A percentile compares a stretch with the other conserved stretches of the same genome.
These are phyloP conservation scores for Fistulinella prunicolor DNA, from an alignment of 768 basidiomycete species.

Conservation along the genomic window DNA sequence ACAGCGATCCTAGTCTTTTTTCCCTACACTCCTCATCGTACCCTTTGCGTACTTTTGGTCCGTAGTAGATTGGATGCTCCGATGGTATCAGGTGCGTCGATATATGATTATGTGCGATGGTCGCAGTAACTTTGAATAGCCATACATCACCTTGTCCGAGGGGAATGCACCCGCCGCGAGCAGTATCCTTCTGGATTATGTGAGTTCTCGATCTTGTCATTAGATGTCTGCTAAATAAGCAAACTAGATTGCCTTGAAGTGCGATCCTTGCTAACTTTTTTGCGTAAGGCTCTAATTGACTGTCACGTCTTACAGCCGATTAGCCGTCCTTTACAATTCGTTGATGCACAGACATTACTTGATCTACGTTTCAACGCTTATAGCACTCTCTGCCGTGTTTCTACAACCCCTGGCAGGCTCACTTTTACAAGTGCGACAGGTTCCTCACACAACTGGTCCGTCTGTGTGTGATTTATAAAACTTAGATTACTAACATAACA, in stretches of 20 bases:
- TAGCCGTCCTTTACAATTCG: conserved; percentile 43
- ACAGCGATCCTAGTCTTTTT: conserved; percentile 45
- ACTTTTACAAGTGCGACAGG: conserved; percentile 28
- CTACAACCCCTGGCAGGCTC: conserved; percentile 58
- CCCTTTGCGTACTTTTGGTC: conserved; percentile 52
- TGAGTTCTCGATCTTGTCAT: conserved; percentile 28
- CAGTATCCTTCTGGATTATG: conserved; percentile 66
- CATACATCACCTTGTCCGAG: conserved; percentile 55
- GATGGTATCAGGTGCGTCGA: conserved; percentile 53
- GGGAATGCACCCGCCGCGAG: conserved; percentile 54
- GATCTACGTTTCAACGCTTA: conserved; percentile 50
- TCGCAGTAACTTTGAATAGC: conserved; percentile 38
- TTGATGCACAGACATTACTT: conserved; percentile 52
- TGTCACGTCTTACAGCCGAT: conserved; percentile 35
- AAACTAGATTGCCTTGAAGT: conserved; percentile 45
- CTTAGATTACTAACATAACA: background rate
- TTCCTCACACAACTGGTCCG: conserved; percentile 16
- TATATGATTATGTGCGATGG: background rate
- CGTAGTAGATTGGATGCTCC: conserved; percentile 50
- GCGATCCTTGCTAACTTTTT: conserved; percentile 3
- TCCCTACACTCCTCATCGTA: conserved; percentile 50
- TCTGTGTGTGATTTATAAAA: conserved; percentile 7
- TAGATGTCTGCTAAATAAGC: conserved; percentile 1
- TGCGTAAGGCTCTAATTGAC: background rate
- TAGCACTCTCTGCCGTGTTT: conserved; percentile 42